Evolutionary conservation across 2,329 filamentous ascomycete species (phyloP), one percentile per base, ranked within the genome.

Genomic region (Waltergamsia citrina): DNA sequence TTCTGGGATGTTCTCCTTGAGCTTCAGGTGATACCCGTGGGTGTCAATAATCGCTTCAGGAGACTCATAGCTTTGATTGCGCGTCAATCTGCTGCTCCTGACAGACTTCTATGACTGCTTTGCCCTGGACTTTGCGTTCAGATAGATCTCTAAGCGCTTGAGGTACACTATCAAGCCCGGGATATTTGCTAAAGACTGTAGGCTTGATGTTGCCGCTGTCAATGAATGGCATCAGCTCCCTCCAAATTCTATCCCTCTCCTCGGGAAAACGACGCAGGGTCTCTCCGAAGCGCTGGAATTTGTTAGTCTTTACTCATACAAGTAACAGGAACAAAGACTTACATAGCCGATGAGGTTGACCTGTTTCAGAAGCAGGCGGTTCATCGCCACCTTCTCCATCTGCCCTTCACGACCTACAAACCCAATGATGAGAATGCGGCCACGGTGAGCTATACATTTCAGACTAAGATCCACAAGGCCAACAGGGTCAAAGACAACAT

Each of bases 401-500:
- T 63, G 51, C 0, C 69, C 68, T 12, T 50, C 60, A 32, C 64
- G 56, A 1, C 67, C 74, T 6, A 71, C 73, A 46, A 78, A 79
- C 0, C 74, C 74, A 3, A 76, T 60, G 19, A 78, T 55, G 3
- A 79, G 58, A 14, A 79, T 51, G 21, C 65, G 54, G 1, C 72
- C 74, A 23, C 63, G 59, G 45, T 74, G 67, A 17, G 59, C 69
- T 21, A 74, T 50, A 41, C 70, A 74, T 38, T 64, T 64, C 19
- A 78, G 47, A 25, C 67, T 70, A 38, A 62, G 62, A 39, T 68
- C 62, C 7, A 78, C 69, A 17, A 71, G 57, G 1, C 74, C 73
- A 9, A 77, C 71, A 7, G 65, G 62, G 51, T 79, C 74, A 43
- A 70, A 71, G 10, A 77, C 67, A 0, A 74, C 59, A 51, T 78